phyloP scores from a whole-genome alignment of 441 rosid genomes.

The Adansonia gregorii region DNA sequence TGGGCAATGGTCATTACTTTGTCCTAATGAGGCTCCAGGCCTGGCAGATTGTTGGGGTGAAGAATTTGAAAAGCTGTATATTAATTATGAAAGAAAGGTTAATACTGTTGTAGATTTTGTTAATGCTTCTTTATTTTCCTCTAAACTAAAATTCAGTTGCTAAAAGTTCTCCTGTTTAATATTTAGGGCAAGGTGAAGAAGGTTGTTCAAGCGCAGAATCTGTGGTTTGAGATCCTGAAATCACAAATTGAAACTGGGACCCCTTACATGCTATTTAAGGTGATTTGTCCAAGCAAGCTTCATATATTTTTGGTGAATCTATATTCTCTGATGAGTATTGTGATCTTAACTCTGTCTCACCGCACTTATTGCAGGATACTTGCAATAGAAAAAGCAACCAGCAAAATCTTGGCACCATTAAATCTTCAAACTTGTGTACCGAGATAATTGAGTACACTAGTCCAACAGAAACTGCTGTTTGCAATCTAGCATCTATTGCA shows the following conservation, averaged over 20 bases:
- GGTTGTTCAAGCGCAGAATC: slow-evolving; percentile 77
- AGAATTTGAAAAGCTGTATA: slow-evolving; percentile 73
- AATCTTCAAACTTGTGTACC: slow-evolving; percentile 90
- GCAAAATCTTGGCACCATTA: slow-evolving; percentile 94
- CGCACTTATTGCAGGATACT: slow-evolving; percentile 59
- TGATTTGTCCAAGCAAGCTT: slow-evolving; percentile 19
- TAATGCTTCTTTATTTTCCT: background rate
- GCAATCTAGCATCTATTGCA: slow-evolving; percentile 94
- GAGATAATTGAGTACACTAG: slow-evolving; percentile 90
- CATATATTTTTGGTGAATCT: background rate
- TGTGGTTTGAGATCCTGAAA: slow-evolving; percentile 84
- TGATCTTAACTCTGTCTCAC: background rate
- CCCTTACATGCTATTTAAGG: slow-evolving; percentile 95
- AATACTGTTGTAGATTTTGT: background rate
- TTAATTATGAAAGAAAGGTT: slow-evolving; percentile 65
- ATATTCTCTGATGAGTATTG: background rate
- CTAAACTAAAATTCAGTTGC: background rate
- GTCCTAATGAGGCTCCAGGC: slow-evolving; percentile 88
- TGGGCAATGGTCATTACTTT: slow-evolving; percentile 79
- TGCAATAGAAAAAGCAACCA: slow-evolving; percentile 91
- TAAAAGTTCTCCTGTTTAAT: background rate
- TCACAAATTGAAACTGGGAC: slow-evolving; percentile 95
- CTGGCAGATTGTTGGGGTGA: slow-evolving; percentile 90
- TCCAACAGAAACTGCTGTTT: slow-evolving; percentile 94
- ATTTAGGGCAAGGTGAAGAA: slow-evolving; percentile 84